phyloP scores from a whole-genome alignment of 495 filamentous ascomycete species.

The Hypoxylon fragiforme region DNA sequence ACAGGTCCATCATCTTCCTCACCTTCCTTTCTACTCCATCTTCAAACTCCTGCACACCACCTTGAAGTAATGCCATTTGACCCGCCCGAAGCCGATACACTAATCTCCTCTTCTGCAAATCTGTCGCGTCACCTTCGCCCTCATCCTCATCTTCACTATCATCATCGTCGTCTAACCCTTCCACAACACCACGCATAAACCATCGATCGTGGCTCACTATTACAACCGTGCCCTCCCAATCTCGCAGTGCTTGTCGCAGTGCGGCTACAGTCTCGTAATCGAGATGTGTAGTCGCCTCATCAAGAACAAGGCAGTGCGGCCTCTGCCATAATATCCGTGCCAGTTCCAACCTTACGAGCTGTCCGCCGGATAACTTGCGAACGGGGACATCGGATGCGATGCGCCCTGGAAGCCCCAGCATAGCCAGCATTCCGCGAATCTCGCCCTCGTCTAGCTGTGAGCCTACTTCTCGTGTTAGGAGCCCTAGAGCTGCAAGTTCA shows the following conservation, averaged over 20 bases:
- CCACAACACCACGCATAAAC: constrained; percentile 68
- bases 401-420: constrained; percentile 66
- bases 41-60: constrained; percentile 68
- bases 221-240: constrained; percentile 71
- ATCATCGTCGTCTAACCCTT: constrained; percentile 60
- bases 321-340: constrained; percentile 66
- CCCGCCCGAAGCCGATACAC: constrained; percentile 65
- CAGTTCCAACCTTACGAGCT: constrained; percentile 75
- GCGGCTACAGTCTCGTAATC: constrained; percentile 77
- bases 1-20: constrained; percentile 45
- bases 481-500: constrained; percentile 61
- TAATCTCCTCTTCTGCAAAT: constrained; percentile 50
- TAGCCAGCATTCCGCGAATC: constrained; percentile 61
- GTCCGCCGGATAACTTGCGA: constrained; percentile 70
- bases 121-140: constrained; percentile 35
- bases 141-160: constrained; percentile 51
- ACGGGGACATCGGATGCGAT: constrained; percentile 72
- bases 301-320: constrained; percentile 75
- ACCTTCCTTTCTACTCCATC: constrained; percentile 63
- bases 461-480: constrained; percentile 54
- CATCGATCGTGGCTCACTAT: constrained; percentile 79
- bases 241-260: constrained; percentile 63
- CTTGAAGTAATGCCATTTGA: constrained; percentile 56
- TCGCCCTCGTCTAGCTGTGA: constrained; percentile 61
- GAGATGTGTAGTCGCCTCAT: constrained; percentile 85